Evolutionary conservation across 768 basidiomycete genomes (phyloP), one percentile per base, ranked within the genome.

Genomic region (Kwoniella heveanensis): DNA sequence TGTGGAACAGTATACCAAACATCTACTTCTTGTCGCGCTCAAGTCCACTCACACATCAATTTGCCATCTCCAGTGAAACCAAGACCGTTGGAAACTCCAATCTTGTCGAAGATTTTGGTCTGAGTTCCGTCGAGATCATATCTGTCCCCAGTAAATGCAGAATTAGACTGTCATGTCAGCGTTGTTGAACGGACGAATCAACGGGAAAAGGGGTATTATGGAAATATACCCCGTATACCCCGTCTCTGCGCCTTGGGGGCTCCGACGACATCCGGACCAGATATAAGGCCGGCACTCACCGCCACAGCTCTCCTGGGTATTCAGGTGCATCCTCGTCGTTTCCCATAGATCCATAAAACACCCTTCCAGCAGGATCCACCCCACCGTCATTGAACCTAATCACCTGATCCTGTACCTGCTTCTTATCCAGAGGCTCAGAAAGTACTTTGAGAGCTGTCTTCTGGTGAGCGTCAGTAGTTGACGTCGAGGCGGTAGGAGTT

Each of bases 41-140:
- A n/a, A n/a, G n/a, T n/a, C n/a, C n/a, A 71, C 75, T 54, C 27
- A 79, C 78, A 77, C 74, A 77, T 75, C 26, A 60, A 69, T 61
- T 72, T 73, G 44, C 66, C 60, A 48, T 79, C 78, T 1, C 69
- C 66, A 6, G 73, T 67, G 54, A 69, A 79, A 19, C 78, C 78
- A 25, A 77, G 60, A 27, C 78, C 78, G 59, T 79, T 79, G 32
- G 65, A 67, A 15, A 63, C 64, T 1, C 76, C 76, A 2, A 79
- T 62, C 17, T 70, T 52, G 25, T 67, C 62, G 3, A 67, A 56
- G 22, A 77, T 29, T 62, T 64, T 65, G n/a, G 66, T 67, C 51
- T 65, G 29, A 9, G 29, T 63, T 0, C 76, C 74, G 57, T 76
- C 74, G 1, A 69, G 67, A 60, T 77, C 76, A 60, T 70, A 70